Base-by-base conservation (phyloP, 805 yeast species). In the Phaffomyces antillensis region DNA sequence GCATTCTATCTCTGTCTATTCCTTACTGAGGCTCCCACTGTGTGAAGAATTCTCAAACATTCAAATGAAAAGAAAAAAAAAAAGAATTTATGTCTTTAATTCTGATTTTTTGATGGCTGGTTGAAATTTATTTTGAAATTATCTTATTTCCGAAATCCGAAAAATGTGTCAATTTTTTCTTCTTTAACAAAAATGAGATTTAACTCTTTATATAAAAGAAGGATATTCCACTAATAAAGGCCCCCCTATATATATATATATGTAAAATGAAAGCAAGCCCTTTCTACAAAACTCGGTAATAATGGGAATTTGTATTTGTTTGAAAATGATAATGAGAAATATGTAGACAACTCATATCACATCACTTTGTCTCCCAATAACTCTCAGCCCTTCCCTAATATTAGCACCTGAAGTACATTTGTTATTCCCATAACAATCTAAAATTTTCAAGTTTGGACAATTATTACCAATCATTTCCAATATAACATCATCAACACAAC, bases 351-450 rank as follows among this genome's bases (percentile, higher is more conserved):
- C 6, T 18, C 24, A 33, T 15, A 44, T 44, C 9, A 44, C 44
- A 60, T 81, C 88, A 54, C 82, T 78, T 59, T 84, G 89, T 49
- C 91, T 71, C 7, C 96, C 96, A 45, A 86, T 78, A 7, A 86
- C 67, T 44, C 76, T 73, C 34, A 86, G 60, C 13, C 79, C 83
- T 6, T 67, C 66, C 44, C 83, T 66, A 2, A 75, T 61, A 4
- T 61, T 63, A 1, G 86, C 83, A 24, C 69, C 68, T 9, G 71
- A 65, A 1, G 89, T 77, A 47, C 88, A 77, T 54, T 79, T 67
- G 58, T 84, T 86, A 57, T 83, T 71, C 2, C 96, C 96, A 60
- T 82, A 88, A 15, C 87, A 90, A 54, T 87, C 95, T 44, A 91
- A 59, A 15, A 85, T 70, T 39, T 73, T 71, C 45, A 91, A 63